A percentile compares a stretch with the other conserved stretches of the same genome.
Conservation (phyloP, 345 rosid species). For the Lepidium didymum region DNA sequence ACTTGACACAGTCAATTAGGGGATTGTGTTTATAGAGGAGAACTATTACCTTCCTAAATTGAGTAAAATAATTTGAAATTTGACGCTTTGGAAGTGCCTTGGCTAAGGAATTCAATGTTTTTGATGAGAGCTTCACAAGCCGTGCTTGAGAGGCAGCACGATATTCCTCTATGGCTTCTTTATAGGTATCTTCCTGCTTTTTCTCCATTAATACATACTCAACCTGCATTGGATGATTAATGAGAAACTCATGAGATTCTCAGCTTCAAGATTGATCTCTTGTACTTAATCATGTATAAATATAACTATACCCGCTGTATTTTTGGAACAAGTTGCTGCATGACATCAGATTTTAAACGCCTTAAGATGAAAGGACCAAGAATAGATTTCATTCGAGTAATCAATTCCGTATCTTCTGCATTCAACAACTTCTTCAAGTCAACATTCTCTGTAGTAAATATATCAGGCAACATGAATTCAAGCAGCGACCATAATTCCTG, state of each 20-base stretch:
- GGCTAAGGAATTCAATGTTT: constrained; percentile 36
- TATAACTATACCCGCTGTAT: constrained; percentile 59
- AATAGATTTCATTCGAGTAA: constrained; percentile 89
- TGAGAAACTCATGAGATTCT: not conserved
- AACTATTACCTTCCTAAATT: constrained; percentile 79
- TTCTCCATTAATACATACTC: constrained; percentile 78
- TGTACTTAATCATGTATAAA: not conserved
- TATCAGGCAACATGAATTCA: constrained; percentile 96
- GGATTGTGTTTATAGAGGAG: not conserved
- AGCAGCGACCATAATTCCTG: constrained; percentile 95
- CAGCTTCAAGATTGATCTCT: not conserved
- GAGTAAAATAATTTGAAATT: constrained; percentile 85
- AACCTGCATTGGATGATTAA: constrained; percentile 42
- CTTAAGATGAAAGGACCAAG: constrained; percentile 94
- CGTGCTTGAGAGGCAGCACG: constrained; percentile 73
- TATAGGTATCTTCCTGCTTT: constrained; percentile 71
- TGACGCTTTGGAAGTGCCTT: constrained; percentile 74
- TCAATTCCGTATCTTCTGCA: constrained; percentile 74
- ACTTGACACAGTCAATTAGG: not conserved
- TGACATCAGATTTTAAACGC: constrained; percentile 91
- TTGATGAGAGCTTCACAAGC: constrained; percentile 47
- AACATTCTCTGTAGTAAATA: constrained; percentile 83
- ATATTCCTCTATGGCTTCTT: constrained; percentile 87
- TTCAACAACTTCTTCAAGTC: constrained; percentile 84
- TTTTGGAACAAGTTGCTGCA: constrained; percentile 96